phyloP scores from a whole-genome alignment of 164 flowering plant genomes.

The Vitis rotundifolia region DNA sequence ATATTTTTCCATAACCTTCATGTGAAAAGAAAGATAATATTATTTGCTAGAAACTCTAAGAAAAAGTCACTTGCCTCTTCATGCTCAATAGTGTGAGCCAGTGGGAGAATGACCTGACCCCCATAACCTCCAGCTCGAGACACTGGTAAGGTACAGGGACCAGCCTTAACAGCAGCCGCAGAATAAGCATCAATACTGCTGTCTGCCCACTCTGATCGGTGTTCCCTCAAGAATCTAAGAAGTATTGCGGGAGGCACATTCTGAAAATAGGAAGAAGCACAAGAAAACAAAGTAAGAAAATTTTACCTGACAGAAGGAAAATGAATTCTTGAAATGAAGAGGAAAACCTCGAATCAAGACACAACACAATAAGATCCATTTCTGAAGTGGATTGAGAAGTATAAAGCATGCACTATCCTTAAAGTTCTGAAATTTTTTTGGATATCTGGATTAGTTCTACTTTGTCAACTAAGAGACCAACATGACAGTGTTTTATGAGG shows the following conservation, averaged over 20 bases:
- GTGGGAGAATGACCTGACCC: conserved; percentile 63
- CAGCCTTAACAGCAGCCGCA: conserved; percentile 55
- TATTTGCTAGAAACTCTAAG: neutral
- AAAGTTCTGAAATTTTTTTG: too few species aligned
- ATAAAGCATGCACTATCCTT: too few species aligned
- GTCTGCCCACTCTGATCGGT: conserved; percentile 78
- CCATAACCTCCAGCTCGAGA: conserved; percentile 50
- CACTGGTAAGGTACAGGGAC: conserved; percentile 50
- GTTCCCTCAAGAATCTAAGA: conserved; percentile 63
- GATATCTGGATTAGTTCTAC: too few species aligned
- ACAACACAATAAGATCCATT: too few species aligned
- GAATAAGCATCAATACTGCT: conserved; percentile 68
- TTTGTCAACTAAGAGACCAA: too few species aligned
- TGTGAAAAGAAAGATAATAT: neutral
- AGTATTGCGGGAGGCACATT: conserved; percentile 74
- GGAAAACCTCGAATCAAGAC: too few species aligned
- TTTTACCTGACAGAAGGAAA: too few species aligned
- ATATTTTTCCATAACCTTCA: neutral
- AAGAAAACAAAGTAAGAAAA: neutral
- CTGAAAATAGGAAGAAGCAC: conserved; percentile 23
- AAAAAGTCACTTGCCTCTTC: conserved; percentile 51
- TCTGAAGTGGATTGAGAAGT: too few species aligned
- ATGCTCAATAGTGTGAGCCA: conserved; percentile 68
- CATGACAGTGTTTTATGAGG: too few species aligned
- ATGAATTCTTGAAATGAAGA: too few species aligned